phyloP scores from a whole-genome alignment of 805 yeast genomes.

The Metschnikowia lochheadii region DNA sequence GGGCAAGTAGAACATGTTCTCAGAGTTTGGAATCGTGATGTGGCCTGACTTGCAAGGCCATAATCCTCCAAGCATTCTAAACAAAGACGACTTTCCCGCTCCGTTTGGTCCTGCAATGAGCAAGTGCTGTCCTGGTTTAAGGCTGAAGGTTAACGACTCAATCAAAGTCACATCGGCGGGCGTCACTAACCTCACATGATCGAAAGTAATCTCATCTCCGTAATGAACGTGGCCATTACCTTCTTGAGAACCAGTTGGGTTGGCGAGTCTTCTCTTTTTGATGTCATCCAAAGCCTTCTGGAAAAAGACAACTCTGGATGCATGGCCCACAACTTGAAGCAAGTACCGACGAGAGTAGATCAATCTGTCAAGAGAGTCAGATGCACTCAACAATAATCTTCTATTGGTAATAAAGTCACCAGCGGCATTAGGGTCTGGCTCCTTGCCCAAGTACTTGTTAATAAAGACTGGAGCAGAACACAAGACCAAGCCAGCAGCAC shows the following conservation, averaged over 20 bases:
- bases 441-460: constrained; percentile 46
- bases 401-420: constrained; percentile 89
- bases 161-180: constrained; percentile 78
- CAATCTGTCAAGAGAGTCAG: constrained; percentile 83
- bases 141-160: constrained; percentile 60
- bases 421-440: constrained; percentile 47
- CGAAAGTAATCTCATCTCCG: constrained; percentile 62
- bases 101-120: constrained; percentile 95
- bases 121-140: constrained; percentile 78
- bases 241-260: constrained; percentile 13
- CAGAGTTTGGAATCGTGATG: constrained; percentile 59
- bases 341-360: constrained; percentile 81
- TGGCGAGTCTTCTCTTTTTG: constrained; percentile 19
- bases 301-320: constrained; percentile 68
- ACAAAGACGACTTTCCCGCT: constrained; percentile 89
- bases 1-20: constrained; percentile 81
- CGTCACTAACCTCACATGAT: constrained; percentile 74
- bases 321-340: constrained; percentile 79
- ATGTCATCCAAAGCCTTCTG: constrained; percentile 58
- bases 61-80: constrained; percentile 85
- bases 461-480: constrained; percentile 88
- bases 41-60: constrained; percentile 74
- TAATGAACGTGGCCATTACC: constrained; percentile 24
- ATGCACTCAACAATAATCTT: constrained; percentile 74
- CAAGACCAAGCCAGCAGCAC: constrained; percentile 85